A percentile compares a stretch with the other conserved stretches of the same genome.
Evolutionary conservation across 768 basidiomycete species (phyloP).

Genomic region (Boletus fagicola): DNA sequence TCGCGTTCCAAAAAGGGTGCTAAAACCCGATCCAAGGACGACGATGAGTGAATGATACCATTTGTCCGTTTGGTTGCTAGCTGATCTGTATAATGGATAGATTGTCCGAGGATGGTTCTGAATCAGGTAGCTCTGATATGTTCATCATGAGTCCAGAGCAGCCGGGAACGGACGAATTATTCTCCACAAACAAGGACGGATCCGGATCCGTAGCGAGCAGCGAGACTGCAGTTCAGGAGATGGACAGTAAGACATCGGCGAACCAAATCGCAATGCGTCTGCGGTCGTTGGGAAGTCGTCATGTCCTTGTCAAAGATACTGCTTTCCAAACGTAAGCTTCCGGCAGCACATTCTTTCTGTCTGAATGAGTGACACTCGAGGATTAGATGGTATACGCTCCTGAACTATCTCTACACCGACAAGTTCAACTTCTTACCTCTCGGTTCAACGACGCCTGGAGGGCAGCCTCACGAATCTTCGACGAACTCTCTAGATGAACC

Average conservation of each 20-base stretch:
- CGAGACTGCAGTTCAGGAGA: constrained; percentile 5
- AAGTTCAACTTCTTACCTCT: constrained; percentile 34
- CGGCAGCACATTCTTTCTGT: no score
- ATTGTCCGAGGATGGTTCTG: constrained; percentile 13
- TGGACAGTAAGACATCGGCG: not conserved
- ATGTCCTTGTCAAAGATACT: constrained; percentile 27
- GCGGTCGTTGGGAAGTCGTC: constrained; percentile 21
- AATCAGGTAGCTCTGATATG: constrained; percentile 15
- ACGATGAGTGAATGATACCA: constrained; percentile 4
- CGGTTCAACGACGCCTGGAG: constrained; percentile 9
- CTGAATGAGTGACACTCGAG: not conserved
- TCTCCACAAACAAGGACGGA: not conserved
- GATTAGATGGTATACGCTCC: constrained; percentile 38
- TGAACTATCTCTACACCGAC: constrained; percentile 41
- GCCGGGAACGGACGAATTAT: not conserved
- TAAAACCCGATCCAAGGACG: not conserved
- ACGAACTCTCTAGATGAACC: constrained; percentile 8
- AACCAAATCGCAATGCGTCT: constrained; percentile 7
- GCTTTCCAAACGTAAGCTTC: constrained; percentile 29
- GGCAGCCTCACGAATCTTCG: not conserved
- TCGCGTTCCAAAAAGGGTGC: not conserved
- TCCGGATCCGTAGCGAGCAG: constrained; percentile 5
- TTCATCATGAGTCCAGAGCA: constrained; percentile 21
- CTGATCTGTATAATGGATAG: constrained; percentile 11
- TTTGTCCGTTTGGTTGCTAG: not conserved